Conservation (phyloP, 352 stramenopile genomes). For the Phytophthora brassicae region DNA sequence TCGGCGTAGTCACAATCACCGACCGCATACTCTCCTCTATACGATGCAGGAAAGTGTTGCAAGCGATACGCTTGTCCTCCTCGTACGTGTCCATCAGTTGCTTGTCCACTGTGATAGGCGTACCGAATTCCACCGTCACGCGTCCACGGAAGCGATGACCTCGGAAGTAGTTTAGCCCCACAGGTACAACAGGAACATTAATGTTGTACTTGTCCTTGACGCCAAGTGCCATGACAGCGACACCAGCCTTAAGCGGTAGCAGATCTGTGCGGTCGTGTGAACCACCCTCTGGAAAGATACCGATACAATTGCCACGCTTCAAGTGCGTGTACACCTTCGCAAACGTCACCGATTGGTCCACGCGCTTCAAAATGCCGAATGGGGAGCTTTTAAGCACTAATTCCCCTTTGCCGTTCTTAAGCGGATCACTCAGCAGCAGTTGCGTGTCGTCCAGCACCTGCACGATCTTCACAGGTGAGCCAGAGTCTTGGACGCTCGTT, state of each 20-base stretch:
- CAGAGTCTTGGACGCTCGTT: conserved; percentile 79
- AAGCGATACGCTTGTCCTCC: conserved; percentile 78
- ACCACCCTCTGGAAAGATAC: conserved; percentile 98
- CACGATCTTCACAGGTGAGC: conserved; percentile 81
- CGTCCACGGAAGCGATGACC: conserved; percentile 96
- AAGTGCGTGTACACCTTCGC: conserved; percentile 91
- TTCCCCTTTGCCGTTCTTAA: conserved; percentile 41
- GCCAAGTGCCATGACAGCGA: conserved; percentile 97
- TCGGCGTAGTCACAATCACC: conserved; percentile 97
- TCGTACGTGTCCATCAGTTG: conserved; percentile 89
- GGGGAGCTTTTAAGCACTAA: conserved; percentile 39
- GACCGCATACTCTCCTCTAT: conserved; percentile 86
- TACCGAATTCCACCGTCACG: conserved; percentile 97
- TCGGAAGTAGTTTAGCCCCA: conserved; percentile 98
- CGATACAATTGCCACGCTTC: conserved; percentile 89
- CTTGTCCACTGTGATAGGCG: conserved; percentile 86
- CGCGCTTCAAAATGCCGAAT: conserved; percentile 91
- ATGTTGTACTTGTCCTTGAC: conserved; percentile 97
- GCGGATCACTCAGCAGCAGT: conserved; percentile 55
- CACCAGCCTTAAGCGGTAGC: conserved; percentile 96
- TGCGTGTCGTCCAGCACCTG: conserved; percentile 87
- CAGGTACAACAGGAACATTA: conserved; percentile 95
- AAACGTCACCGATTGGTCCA: conserved; percentile 93
- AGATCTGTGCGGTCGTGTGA: conserved; percentile 97
- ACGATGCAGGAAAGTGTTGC: conserved; percentile 81